Percentiles rank a stretch among this genome's conserved stretches.
Conservation (phyloP, 2,329 filamentous ascomycete genomes). For the Aspergillaceae sp. region DNA sequence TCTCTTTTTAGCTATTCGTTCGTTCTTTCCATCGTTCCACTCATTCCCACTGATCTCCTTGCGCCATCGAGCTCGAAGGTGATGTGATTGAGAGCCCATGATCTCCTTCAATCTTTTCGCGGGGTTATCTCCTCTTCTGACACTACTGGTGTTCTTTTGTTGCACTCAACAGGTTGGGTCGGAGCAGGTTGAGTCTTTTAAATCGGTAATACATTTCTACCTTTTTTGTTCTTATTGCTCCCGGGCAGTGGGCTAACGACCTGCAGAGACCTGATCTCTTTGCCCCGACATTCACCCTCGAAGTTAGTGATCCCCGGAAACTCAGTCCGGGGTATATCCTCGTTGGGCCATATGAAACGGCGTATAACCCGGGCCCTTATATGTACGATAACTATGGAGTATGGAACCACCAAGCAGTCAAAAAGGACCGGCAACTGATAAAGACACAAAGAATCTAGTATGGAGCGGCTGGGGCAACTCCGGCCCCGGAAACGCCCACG, state of each 20-base stretch:
- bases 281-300: conserved; percentile 27
- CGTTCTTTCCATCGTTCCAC: not conserved
- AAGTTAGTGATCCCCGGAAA: conserved; percentile 20
- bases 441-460: conserved; percentile 34
- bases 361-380: conserved; percentile 40
- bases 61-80: conserved; percentile 1
- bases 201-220: conserved; percentile 23
- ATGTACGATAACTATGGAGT: conserved; percentile 45
- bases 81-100: conserved; percentile 21
- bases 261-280: conserved; percentile 33
- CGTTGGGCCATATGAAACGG: conserved; percentile 41
- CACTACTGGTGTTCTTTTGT: conserved; percentile 6
- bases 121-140: not conserved
- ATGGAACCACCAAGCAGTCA: conserved; percentile 6
- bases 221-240: not conserved
- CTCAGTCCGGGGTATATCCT: conserved; percentile 44
- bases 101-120: conserved; percentile 10
- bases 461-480: conserved; percentile 43
- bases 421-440: not conserved
- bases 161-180: conserved; percentile 11
- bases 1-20: not conserved
- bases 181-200: conserved; percentile 27
- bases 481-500: conserved; percentile 43
- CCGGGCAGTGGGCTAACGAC: not conserved
- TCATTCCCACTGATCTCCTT: conserved; percentile 7